Percentiles rank a stretch among this genome's conserved stretches.
Conservation (phyloP, 2,329 filamentous ascomycete genomes). For the Paecilomyces sp. region DNA sequence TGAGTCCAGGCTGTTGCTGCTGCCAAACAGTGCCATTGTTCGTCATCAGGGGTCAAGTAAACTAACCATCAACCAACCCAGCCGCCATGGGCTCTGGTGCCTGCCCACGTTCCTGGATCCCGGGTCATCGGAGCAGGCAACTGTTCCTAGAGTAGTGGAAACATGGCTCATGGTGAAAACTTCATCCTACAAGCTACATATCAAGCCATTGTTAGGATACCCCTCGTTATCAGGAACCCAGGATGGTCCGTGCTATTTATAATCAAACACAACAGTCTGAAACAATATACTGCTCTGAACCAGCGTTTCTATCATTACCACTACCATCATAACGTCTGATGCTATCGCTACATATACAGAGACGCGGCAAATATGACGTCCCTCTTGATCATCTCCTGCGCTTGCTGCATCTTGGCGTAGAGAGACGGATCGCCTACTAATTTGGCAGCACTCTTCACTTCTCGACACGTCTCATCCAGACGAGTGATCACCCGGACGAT, state of each 20-base stretch:
- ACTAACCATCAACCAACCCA: not conserved
- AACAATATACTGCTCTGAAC: no score
- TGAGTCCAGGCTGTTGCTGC: not conserved
- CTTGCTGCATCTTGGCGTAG: constrained; percentile 93
- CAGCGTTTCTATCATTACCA: no score
- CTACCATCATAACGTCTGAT: not conserved
- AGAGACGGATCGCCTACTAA: constrained; percentile 91
- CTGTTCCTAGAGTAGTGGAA: not conserved
- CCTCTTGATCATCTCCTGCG: constrained; percentile 95
- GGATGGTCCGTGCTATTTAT: not conserved
- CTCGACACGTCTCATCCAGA: constrained; percentile 89
- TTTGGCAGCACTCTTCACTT: constrained; percentile 93
- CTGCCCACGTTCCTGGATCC: not conserved
- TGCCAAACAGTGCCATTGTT: not conserved
- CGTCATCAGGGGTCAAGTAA: not conserved
- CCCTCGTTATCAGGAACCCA: not conserved
- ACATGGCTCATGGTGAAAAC: not conserved
- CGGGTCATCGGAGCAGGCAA: not conserved
- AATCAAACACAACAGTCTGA: not conserved
- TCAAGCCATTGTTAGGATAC: not conserved
- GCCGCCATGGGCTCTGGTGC: not conserved
- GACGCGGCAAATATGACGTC: constrained; percentile 88
- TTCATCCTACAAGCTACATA: not conserved
- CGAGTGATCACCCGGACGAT: constrained; percentile 93
- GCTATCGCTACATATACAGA: constrained; percentile 64